Conservation (phyloP, 768 basidiomycete species). For the Mycena galericulata region DNA sequence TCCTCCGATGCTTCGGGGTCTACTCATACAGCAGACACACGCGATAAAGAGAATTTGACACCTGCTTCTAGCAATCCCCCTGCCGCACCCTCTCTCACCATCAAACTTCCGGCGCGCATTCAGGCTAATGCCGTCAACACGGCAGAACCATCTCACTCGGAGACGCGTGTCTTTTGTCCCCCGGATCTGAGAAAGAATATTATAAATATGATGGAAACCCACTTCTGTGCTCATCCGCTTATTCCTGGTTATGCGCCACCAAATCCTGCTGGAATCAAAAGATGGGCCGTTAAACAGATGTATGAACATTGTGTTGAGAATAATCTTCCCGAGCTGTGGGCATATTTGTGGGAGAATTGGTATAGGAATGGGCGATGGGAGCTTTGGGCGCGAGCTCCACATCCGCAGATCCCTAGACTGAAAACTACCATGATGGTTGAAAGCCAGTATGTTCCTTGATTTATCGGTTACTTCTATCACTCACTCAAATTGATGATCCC, state of each 20-base stretch:
- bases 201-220: no score
- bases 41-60: no score
- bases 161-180: no score
- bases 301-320: slow-evolving; percentile 35
- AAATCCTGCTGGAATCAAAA: slow-evolving; percentile 16
- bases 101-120: no score
- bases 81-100: no score
- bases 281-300: slow-evolving; percentile 37
- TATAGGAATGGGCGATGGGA: slow-evolving; percentile 41
- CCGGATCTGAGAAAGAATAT: no score
- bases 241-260: slow-evolving; percentile 23
- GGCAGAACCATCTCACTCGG: no score
- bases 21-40: no score
- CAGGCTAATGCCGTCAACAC: no score
- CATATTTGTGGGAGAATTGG: slow-evolving; percentile 20
- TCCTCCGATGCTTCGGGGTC: no score
- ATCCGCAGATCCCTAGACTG: slow-evolving; percentile 35
- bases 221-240: slow-evolving; percentile 11
- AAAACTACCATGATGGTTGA: slow-evolving; percentile 45
- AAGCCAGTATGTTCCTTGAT: slow-evolving; percentile 40
- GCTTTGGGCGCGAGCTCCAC: slow-evolving; percentile 39
- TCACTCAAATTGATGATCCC: slow-evolving; percentile 10
- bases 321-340: slow-evolving; percentile 37
- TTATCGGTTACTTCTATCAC: slow-evolving; percentile 10
- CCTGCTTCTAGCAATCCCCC: no score